These are phyloP conservation scores for Phlegmacium glaucopus DNA, from an alignment of 768 basidiomycete species.

Conservation along the genomic window DNA sequence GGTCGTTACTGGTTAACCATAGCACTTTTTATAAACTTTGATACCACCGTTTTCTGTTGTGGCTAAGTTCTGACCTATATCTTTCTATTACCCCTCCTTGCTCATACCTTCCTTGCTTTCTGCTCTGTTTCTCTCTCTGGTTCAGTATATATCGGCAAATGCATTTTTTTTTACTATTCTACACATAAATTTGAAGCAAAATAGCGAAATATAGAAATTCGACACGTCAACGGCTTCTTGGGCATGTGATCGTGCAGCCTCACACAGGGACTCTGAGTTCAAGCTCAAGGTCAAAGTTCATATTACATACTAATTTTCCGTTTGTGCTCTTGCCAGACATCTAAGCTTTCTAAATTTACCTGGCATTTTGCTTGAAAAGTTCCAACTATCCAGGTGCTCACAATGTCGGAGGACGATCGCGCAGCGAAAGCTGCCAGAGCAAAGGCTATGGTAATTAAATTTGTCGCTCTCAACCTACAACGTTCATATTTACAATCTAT, in stretches of 20 bases:
- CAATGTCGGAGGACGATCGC: conserved; percentile 73
- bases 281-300: no score
- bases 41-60: conserved; percentile 20
- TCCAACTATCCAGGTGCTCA: background rate
- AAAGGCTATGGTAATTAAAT: conserved; percentile 65
- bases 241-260: conserved; percentile 4
- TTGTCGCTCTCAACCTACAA: conserved; percentile 3
- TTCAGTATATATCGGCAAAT: conserved; percentile 48
- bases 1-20: conserved; percentile 52
- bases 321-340: conserved; percentile 15
- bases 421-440: conserved; percentile 81
- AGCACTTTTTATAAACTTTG: conserved; percentile 26
- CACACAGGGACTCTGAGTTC: no score
- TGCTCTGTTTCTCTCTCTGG: conserved; percentile 23
- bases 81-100: conserved; percentile 30
- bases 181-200: background rate
- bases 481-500: conserved; percentile 7
- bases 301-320: conserved; percentile 1
- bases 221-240: conserved; percentile 14
- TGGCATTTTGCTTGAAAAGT: conserved; percentile 1
- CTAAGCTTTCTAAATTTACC: background rate
- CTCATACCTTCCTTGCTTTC: conserved; percentile 26
- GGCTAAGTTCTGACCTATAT: conserved; percentile 15
- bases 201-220: background rate
- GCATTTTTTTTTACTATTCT: conserved; percentile 25